Percentiles rank a stretch among this genome's conserved stretches.
phyloP scores from a whole-genome alignment of 2,329 filamentous ascomycete genomes.

The Colletotrichum lini region DNA sequence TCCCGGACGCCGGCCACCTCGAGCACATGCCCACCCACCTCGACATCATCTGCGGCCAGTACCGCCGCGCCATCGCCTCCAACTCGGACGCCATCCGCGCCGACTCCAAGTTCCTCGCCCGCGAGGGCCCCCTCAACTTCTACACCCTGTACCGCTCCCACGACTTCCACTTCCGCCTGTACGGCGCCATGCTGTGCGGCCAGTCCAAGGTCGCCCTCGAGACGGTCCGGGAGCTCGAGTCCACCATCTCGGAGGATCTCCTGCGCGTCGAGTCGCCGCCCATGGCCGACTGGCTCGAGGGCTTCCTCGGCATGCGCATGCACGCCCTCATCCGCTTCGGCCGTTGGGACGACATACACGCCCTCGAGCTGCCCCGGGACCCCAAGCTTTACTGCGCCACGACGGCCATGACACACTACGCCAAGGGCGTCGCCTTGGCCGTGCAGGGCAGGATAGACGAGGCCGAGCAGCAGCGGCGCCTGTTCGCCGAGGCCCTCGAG shows the following conservation, averaged over 20 bases:
- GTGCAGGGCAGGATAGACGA: slow-evolving; percentile 68
- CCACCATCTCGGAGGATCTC: slow-evolving; percentile 73
- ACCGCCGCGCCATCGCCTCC: slow-evolving; percentile 74
- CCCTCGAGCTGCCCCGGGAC: slow-evolving; percentile 70
- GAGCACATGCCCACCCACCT: slow-evolving; percentile 85
- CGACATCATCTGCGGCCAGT: slow-evolving; percentile 81
- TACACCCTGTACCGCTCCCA: slow-evolving; percentile 84
- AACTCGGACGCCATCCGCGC: slow-evolving; percentile 77
- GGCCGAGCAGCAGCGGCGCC: slow-evolving; percentile 65
- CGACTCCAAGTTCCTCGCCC: slow-evolving; percentile 75
- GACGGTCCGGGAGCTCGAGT: slow-evolving; percentile 71
- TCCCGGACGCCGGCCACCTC: slow-evolving; percentile 79
- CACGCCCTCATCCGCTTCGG: slow-evolving; percentile 83
- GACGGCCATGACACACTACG: slow-evolving; percentile 78
- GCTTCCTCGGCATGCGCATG: slow-evolving; percentile 76
- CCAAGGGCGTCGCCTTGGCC: slow-evolving; percentile 76
- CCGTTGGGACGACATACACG: slow-evolving; percentile 76
- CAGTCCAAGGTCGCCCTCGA: slow-evolving; percentile 74
- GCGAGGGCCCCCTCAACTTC: slow-evolving; percentile 76
- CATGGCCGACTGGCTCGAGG: slow-evolving; percentile 86
- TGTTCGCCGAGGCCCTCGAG: slow-evolving; percentile 66
- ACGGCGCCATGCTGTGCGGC: slow-evolving; percentile 84
- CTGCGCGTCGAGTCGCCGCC: slow-evolving; percentile 76
- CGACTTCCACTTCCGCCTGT: slow-evolving; percentile 82
- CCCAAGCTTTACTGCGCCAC: slow-evolving; percentile 76